phyloP scores from a whole-genome alignment of 192 early-diverging fungal genomes.

The Diversispora eburnea region DNA sequence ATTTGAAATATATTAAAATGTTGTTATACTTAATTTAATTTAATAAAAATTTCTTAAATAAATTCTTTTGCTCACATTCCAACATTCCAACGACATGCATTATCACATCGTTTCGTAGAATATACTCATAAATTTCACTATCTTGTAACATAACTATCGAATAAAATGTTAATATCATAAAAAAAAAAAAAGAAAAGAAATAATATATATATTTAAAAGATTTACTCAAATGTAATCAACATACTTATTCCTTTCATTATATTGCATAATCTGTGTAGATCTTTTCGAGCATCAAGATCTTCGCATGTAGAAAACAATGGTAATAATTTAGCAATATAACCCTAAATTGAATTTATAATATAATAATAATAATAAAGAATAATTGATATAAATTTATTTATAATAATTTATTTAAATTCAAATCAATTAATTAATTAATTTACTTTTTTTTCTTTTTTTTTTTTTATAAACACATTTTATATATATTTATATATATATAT shows the following conservation, averaged over 20 bases:
- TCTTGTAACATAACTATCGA: slow-evolving; percentile 75
- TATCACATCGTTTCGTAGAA: slow-evolving; percentile 77
- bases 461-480: too few species aligned
- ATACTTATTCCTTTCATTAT: slow-evolving; percentile 76
- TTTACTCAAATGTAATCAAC: slow-evolving; percentile 20
- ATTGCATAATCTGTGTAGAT: slow-evolving; percentile 67
- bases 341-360: slow-evolving; percentile 35
- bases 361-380: not conserved
- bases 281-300: slow-evolving; percentile 72
- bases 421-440: not conserved
- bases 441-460: not conserved
- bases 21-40: too few species aligned
- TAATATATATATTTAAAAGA: not conserved
- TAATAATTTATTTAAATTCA: not conserved
- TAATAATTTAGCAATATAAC: slow-evolving; percentile 69
- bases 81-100: slow-evolving; percentile 72
- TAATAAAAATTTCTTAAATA: too few species aligned
- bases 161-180: not conserved
- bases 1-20: too few species aligned
- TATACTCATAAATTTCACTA: slow-evolving; percentile 63
- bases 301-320: slow-evolving; percentile 74
- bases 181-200: slow-evolving; percentile 9
- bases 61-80: slow-evolving; percentile 61
- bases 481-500: too few species aligned
- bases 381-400: not conserved